phyloP scores from a whole-genome alignment of 83 land plant genomes.

The Isoetes engelmannii region DNA sequence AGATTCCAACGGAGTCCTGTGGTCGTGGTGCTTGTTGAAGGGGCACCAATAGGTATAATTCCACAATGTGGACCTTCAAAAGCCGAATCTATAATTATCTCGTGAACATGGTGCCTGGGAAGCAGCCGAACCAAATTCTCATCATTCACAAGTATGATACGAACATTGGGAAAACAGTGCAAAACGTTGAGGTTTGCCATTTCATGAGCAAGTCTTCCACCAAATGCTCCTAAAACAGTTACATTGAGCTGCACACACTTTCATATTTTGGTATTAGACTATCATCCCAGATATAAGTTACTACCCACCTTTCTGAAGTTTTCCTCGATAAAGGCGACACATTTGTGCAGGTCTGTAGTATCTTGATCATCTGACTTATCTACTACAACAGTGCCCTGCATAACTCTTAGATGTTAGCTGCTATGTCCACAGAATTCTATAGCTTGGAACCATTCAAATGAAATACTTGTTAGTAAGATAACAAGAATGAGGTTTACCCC shows the following conservation, averaged over 20 bases:
- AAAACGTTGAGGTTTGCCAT: slow-evolving; percentile 79
- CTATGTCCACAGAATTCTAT: no score
- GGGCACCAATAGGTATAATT: slow-evolving; percentile 65
- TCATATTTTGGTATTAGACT: not conserved
- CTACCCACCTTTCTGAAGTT: not conserved
- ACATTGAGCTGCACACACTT: slow-evolving; percentile 46
- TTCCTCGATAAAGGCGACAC: slow-evolving; percentile 46
- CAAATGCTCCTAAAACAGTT: slow-evolving; percentile 80
- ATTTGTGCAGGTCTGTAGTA: slow-evolving; percentile 88
- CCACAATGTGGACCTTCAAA: slow-evolving; percentile 96
- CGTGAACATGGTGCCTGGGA: slow-evolving; percentile 51
- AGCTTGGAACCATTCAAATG: no score
- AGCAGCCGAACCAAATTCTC: slow-evolving; percentile 72
- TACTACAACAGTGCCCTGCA: slow-evolving; percentile 64
- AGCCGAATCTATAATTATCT: slow-evolving; percentile 51
- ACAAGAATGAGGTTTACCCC: not conserved
- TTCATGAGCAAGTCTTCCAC: slow-evolving; percentile 95
- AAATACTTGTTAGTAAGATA: not conserved
- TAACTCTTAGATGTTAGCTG: not conserved
- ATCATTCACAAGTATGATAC: slow-evolving; percentile 69
- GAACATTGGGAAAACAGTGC: slow-evolving; percentile 41
- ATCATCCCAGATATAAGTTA: no score
- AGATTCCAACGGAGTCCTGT: slow-evolving; percentile 90
- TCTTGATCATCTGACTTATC: slow-evolving; percentile 88
- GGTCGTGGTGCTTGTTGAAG: slow-evolving; percentile 63